Base-by-base conservation (phyloP, 208 protist species). In the Lotmaria passim region DNA sequence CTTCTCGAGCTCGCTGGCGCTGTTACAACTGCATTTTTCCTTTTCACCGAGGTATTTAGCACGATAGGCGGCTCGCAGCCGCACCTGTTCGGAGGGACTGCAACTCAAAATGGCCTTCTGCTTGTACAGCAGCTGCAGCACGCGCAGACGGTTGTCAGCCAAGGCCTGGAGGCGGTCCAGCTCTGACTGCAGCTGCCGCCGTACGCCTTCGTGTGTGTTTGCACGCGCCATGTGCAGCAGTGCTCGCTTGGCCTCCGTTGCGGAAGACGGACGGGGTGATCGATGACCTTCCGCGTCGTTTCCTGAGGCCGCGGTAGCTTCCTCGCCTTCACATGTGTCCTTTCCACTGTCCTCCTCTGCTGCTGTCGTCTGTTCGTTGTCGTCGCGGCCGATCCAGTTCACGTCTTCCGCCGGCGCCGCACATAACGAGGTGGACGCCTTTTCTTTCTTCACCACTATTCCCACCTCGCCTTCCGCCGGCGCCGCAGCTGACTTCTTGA, bases 61-160 rank as follows among this genome's bases (percentile, higher is more conserved):
- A 11, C 71, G 50, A 50, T 90, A 90, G 8, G 75, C 73, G 1
- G 61, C 69, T 7, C 84, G 69, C 36, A 90, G 43, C 17, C 30
- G 19, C 30, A 73, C 71, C 52, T 90, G 84, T 66, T 87, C 73
- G 23, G 81, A 47, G 28, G 79, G 48, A n/a, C 79, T 75, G 44
- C 75, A 65, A 36, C 39, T 71, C 30, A 86, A 55, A 8, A 90
- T 44, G 0, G 81, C 81, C 14, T 78, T 81, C 43, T 87, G 85
- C 66, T 90, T 87, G 65, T 77, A 83, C 36, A 90, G 65, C 33
- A 90, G 55, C 52, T 81, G 80, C 30, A 90, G 64, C 19, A 86
- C 70, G 28, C 68, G 58, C 4, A 90, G 76, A 7, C 85, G 79
- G n/a, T 73, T 73, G 50, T 82, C 79, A 0, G 81, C 85, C 38